Evolutionary conservation across 2,329 filamentous ascomycete genomes (phyloP), one percentile per base, ranked within the genome.

Genomic region (Paecilomyces formosus): DNA sequence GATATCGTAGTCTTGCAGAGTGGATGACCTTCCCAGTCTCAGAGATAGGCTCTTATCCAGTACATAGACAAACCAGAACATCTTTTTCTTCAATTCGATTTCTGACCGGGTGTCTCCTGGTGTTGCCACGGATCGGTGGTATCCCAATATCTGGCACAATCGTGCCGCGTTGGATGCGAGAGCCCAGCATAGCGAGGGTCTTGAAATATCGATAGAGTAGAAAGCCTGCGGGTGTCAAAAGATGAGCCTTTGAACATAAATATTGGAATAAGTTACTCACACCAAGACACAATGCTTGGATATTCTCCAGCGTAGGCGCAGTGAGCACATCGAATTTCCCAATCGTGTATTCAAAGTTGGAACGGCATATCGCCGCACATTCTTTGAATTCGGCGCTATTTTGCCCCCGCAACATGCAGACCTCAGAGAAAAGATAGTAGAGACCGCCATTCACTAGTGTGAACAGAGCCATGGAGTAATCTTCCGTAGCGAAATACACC

Each of bases 181-280:
- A n/a, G 84, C 81, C 81, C 85, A 86, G n/a, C 83, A 83, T 3
- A 88, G 77, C 0, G 83, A 84, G 0, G 85, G 83, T 45, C 84
- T 82, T 3, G 84, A 85, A 13, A 81, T 77, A 61, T 88, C 85
- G 54, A 87, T 80, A 12, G 85, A 80, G 63, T 87, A 84, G n/a
- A 84, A 73, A 3, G 82, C 78, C 83, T 87, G 55, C 39, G 15
- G 56, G 24, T 1, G 12, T 51, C 3, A 35, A 26, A 4, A 26
- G 7, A 26, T 30, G 22, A 35, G 67, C 64, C 51, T 76, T 75
- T 4, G 66, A 63, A 57, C 65, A 69, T 54, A 60, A 7, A 66
- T 61, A 63, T 62, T 49, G 53, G 24, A 28, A 26, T 9, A 8
- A 22, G 4, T 18, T 33, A 71, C 79, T 64, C 69, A 85, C 85